These are phyloP conservation scores for Paraphaeosphaeria sporulosa DNA, from an alignment of 2,329 filamentous ascomycete species.

Conservation along the genomic window DNA sequence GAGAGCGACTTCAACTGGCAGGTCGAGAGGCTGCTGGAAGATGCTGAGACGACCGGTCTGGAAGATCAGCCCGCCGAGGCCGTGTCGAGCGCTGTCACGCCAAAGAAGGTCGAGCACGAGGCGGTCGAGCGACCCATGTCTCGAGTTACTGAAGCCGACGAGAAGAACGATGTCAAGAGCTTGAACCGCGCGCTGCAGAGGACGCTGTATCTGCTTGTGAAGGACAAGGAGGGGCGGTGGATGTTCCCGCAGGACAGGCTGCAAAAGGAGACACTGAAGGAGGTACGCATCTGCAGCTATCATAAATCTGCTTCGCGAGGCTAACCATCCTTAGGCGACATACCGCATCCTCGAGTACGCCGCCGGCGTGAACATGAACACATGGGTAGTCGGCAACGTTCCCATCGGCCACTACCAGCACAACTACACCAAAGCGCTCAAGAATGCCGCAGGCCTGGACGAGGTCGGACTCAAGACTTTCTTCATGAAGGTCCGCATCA, in stretches of 20 bases:
- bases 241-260: conserved; percentile 80
- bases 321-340: conserved; percentile 69
- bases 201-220: conserved; percentile 88
- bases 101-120: conserved; percentile 60
- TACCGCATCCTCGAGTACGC: conserved; percentile 78
- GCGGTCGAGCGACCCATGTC: conserved; percentile 74
- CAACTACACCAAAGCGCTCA: conserved; percentile 55
- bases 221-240: conserved; percentile 76
- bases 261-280: conserved; percentile 77
- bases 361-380: conserved; percentile 96
- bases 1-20: conserved; percentile 70
- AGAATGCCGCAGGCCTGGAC: conserved; percentile 36
- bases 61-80: conserved; percentile 47
- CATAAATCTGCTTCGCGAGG: not conserved
- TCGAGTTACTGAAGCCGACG: conserved; percentile 80
- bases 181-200: conserved; percentile 80
- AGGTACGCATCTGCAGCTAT: conserved; percentile 66
- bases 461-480: conserved; percentile 82
- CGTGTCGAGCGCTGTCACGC: conserved; percentile 30
- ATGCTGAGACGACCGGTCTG: conserved; percentile 68
- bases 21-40: conserved; percentile 73
- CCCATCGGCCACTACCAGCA: conserved; percentile 82
- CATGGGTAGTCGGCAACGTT: conserved; percentile 91
- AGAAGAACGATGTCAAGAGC: conserved; percentile 74
- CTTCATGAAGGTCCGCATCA: conserved; percentile 94